A percentile compares a stretch with the other conserved stretches of the same genome.
phyloP scores from a whole-genome alignment of 148 eudicot genomes.

The Silene uniflora region DNA sequence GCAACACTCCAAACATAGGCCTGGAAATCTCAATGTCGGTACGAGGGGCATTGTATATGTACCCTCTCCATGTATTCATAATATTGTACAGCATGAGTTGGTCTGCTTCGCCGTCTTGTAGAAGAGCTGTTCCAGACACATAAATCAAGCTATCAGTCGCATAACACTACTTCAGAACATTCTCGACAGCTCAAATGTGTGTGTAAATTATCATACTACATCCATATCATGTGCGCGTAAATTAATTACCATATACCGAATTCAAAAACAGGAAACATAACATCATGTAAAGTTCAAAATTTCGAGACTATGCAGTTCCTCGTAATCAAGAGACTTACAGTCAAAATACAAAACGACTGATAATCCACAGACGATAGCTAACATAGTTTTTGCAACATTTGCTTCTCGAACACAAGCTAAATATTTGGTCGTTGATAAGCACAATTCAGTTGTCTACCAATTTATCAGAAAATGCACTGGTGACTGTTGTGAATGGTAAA shows the following conservation, averaged over 20 bases:
- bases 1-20: constrained; percentile 7
- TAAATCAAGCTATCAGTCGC: neutral
- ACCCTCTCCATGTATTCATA: constrained; percentile 31
- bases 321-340: neutral
- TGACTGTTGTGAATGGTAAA: too few relatives aligned
- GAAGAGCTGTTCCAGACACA: constrained; percentile 59
- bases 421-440: neutral
- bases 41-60: neutral
- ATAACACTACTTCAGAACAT: neutral
- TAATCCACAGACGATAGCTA: neutral
- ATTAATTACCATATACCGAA: too few relatives aligned
- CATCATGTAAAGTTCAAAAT: neutral
- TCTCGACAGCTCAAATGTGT: too few relatives aligned
- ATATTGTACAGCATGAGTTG: constrained; percentile 76
- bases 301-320: neutral
- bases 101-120: constrained; percentile 93
- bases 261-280: neutral
- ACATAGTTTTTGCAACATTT: neutral
- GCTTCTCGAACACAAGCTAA: neutral
- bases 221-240: too few relatives aligned
- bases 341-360: neutral
- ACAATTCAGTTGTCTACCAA: neutral
- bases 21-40: neutral
- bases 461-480: neutral
- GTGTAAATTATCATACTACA: neutral